Evolutionary conservation across 257 asterid genomes (phyloP).

Genomic region (Solanum lycopersicoides): DNA sequence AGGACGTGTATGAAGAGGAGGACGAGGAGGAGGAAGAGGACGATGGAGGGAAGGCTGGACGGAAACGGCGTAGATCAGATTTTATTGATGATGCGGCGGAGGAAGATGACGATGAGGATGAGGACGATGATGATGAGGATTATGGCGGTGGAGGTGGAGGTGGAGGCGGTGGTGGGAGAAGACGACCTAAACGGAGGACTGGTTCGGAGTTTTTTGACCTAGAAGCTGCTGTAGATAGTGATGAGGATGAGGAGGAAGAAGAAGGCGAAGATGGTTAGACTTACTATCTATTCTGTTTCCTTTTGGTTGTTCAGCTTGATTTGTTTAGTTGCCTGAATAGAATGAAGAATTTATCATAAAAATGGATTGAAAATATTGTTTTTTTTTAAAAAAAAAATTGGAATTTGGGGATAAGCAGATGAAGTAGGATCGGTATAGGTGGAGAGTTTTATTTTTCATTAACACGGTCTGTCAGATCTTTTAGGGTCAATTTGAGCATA

Average conservation of each 20-base stretch:
- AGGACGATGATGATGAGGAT: conserved; percentile 53
- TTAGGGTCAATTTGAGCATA: not conserved
- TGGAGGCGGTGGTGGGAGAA: conserved; percentile 16
- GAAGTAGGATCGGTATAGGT: not conserved
- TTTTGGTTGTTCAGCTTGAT: not conserved
- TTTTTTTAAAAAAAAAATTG: fast-evolving
- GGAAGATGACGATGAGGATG: conserved; percentile 75
- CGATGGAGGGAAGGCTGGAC: conserved; percentile 49
- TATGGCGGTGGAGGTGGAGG: conserved; percentile 22
- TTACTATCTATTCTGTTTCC: not conserved
- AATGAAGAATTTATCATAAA: not conserved
- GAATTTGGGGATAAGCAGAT: not conserved
- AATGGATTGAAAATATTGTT: not conserved
- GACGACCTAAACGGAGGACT: conserved; percentile 29
- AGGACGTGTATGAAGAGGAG: conserved; percentile 60
- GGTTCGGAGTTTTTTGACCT: conserved; percentile 54
- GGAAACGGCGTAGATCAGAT: conserved; percentile 60
- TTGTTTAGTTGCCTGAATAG: not conserved
- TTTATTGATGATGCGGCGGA: conserved; percentile 71
- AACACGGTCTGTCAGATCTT: not conserved
- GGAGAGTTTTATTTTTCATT: not conserved
- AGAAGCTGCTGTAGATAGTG: conserved; percentile 78
- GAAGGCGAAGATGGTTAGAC: conserved; percentile 87
- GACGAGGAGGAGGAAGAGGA: conserved; percentile 65
- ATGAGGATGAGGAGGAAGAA: conserved; percentile 89